A percentile compares a stretch with the other conserved stretches of the same genome.
phyloP scores from a whole-genome alignment of 2,329 filamentous ascomycete species.

The Phoma sp. region DNA sequence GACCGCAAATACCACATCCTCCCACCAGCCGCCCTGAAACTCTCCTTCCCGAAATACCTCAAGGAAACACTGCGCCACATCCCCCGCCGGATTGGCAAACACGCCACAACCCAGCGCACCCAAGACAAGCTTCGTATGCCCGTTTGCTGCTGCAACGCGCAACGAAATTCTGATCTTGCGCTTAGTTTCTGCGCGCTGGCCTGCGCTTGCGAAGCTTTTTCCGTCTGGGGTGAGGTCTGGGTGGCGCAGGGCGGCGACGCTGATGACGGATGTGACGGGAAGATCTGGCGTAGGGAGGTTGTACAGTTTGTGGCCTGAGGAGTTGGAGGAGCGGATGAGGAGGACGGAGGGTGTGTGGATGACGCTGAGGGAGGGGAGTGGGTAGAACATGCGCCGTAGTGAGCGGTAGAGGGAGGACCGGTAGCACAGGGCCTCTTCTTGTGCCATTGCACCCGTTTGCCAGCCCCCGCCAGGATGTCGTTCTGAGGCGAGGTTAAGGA shows the following conservation, averaged over 20 bases:
- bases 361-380: slow-evolving; percentile 56
- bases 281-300: slow-evolving; percentile 39
- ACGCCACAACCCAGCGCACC: slow-evolving; percentile 74
- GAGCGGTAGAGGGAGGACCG: slow-evolving; percentile 62
- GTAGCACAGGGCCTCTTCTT: slow-evolving; percentile 73
- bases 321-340: slow-evolving; percentile 61
- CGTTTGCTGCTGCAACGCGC: slow-evolving; percentile 63
- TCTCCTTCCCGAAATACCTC: slow-evolving; percentile 66
- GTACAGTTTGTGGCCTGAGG: slow-evolving; percentile 54
- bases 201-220: slow-evolving; percentile 23
- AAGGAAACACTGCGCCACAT: slow-evolving; percentile 68
- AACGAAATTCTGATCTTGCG: slow-evolving; percentile 68
- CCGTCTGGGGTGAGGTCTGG: slow-evolving; percentile 43
- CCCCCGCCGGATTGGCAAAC: slow-evolving; percentile 66
- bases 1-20: slow-evolving; percentile 69
- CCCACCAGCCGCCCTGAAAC: slow-evolving; percentile 69
- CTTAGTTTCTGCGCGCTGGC: slow-evolving; percentile 62
- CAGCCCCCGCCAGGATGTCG: slow-evolving; percentile 67
- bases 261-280: slow-evolving; percentile 65
- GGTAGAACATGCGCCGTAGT: slow-evolving; percentile 59
- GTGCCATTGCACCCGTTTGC: slow-evolving; percentile 65
- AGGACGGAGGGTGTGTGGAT: slow-evolving; percentile 68
- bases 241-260: slow-evolving; percentile 61
- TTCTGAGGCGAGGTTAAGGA: slow-evolving; percentile 71
- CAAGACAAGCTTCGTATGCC: slow-evolving; percentile 66